Evolutionary conservation across 2,329 filamentous ascomycete genomes (phyloP).

Genomic region (Furcasterigmium furcatum): DNA sequence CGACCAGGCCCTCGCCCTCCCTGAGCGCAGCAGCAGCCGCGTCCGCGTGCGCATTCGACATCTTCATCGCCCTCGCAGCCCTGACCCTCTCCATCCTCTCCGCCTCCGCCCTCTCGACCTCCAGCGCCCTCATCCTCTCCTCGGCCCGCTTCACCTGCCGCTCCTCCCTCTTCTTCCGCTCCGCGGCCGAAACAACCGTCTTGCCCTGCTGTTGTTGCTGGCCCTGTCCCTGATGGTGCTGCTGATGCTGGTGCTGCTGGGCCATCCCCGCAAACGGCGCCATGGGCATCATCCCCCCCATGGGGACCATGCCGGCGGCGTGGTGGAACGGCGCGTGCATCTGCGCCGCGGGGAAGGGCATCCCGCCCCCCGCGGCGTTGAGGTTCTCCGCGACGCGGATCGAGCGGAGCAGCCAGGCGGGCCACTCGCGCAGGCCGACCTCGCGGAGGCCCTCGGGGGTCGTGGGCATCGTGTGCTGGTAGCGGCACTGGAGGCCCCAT

Average conservation of each 20-base stretch:
- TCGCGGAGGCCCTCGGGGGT: constrained; percentile 32
- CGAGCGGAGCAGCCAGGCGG: constrained; percentile 39
- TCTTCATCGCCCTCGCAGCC: neutral
- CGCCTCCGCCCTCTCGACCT: neutral
- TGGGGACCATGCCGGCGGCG: neutral
- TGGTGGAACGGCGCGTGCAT: neutral
- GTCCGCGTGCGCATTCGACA: neutral
- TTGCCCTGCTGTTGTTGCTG: no score
- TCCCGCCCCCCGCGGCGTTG: no score
- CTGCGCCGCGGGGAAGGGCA: no score
- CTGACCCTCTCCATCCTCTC: neutral
- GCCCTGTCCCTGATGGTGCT: neutral
- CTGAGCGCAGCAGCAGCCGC: neutral
- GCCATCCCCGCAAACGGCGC: neutral
- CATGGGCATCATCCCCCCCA: neutral
- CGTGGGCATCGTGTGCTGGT: constrained; percentile 44
- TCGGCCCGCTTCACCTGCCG: neutral
- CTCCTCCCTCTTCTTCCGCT: neutral
- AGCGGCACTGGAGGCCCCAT: constrained; percentile 39
- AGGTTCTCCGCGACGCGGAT: no score
- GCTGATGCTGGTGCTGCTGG: no score
- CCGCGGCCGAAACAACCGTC: neutral
- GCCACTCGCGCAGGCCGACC: constrained; percentile 37
- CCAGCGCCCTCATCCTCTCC: neutral
- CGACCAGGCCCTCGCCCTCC: neutral